These are phyloP conservation scores for Stentor roeselii DNA, from an alignment of 73 alveolate species.

Conservation along the genomic window DNA sequence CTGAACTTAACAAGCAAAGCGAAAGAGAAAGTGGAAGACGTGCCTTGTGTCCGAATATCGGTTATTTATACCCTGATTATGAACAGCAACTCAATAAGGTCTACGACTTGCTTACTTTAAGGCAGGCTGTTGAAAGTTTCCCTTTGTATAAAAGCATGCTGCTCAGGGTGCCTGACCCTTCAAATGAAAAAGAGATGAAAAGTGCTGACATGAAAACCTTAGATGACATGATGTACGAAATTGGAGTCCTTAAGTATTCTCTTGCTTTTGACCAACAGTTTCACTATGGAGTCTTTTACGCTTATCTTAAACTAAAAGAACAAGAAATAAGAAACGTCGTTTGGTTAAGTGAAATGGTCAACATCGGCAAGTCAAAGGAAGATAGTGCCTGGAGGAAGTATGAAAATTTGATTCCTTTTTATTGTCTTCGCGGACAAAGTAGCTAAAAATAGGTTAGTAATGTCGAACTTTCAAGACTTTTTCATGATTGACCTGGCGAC, in stretches of 20 bases:
- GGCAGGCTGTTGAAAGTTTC: conserved; percentile 83
- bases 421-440: not conserved
- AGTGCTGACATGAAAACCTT: conserved; percentile 52
- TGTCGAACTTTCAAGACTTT: too few relatives aligned
- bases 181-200: conserved; percentile 70
- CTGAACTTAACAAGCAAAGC: conserved; percentile 68
- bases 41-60: conserved; percentile 84
- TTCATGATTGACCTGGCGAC: not conserved
- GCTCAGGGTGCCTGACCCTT: conserved; percentile 84
- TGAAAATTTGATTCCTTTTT: conserved; percentile 38
- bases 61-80: conserved; percentile 93
- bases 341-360: conserved; percentile 83
- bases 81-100: conserved; percentile 70
- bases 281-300: conserved; percentile 90
- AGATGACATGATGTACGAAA: conserved; percentile 85
- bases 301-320: conserved; percentile 82
- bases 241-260: conserved; percentile 71
- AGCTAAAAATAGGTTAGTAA: too few relatives aligned
- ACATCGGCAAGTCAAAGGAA: conserved; percentile 65
- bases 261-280: conserved; percentile 92
- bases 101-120: conserved; percentile 79
- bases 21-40: conserved; percentile 88
- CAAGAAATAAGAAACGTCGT: conserved; percentile 87
- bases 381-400: conserved; percentile 77
- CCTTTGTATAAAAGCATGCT: conserved; percentile 80